Percentiles rank a stretch among this genome's conserved stretches.
These are phyloP conservation scores for Xylaria sp. DNA, from an alignment of 2,329 filamentous ascomycete species.

Conservation along the genomic window DNA sequence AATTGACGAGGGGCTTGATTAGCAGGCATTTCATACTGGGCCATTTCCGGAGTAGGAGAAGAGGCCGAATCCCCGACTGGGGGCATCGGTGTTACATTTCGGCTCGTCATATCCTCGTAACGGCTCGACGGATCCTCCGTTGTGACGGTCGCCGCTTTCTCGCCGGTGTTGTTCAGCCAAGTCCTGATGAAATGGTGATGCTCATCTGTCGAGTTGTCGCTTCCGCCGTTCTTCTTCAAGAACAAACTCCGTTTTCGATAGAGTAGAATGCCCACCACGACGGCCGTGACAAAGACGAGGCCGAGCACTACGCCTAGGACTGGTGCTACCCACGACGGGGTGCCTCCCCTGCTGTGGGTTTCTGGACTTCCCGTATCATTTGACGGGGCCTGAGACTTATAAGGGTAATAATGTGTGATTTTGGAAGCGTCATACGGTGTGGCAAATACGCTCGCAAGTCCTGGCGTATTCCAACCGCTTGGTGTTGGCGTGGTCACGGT, in stretches of 20 bases:
- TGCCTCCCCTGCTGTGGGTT: slow-evolving; percentile 48
- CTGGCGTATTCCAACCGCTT: slow-evolving; percentile 63
- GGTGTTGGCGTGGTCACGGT: slow-evolving; percentile 72
- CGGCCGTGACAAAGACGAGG: slow-evolving; percentile 64
- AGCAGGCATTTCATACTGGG: slow-evolving; percentile 43
- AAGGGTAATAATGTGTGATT: slow-evolving; percentile 71
- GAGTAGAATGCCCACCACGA: slow-evolving; percentile 63
- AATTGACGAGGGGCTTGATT: neutral
- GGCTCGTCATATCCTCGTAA: slow-evolving; percentile 55
- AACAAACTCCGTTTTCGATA: slow-evolving; percentile 62
- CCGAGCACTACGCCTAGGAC: slow-evolving; percentile 72
- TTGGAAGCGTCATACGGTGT: slow-evolving; percentile 66
- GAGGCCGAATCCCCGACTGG: slow-evolving; percentile 5
- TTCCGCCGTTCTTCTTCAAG: slow-evolving; percentile 51
- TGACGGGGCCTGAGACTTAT: slow-evolving; percentile 53
- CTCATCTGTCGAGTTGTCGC: slow-evolving; percentile 58
- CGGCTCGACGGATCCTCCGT: slow-evolving; percentile 55
- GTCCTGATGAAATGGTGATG: slow-evolving; percentile 60
- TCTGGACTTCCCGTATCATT: slow-evolving; percentile 47
- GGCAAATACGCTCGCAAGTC: slow-evolving; percentile 64
- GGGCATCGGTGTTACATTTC: slow-evolving; percentile 41
- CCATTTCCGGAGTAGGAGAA: slow-evolving; percentile 15
- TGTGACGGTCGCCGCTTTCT: slow-evolving; percentile 60
- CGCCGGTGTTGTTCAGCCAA: slow-evolving; percentile 60
- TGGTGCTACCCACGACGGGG: slow-evolving; percentile 69